Percentiles rank a stretch among this genome's conserved stretches.
Conservation (phyloP, 2,329 filamentous ascomycete genomes). For the Cryoendolithus antarcticus region DNA sequence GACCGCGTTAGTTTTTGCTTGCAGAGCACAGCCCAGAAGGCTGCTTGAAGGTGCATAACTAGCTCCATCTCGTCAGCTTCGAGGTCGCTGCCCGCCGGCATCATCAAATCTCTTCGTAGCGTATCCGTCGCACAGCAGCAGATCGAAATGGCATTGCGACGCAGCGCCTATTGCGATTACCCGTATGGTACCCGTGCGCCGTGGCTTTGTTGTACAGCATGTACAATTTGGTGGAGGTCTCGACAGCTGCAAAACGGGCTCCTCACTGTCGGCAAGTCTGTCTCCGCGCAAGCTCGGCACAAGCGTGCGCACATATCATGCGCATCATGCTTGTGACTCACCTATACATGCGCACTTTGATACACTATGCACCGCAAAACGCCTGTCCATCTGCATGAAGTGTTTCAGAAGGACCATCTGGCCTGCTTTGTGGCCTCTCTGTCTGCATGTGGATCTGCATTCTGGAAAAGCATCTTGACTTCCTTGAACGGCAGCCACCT, state of each 20-base stretch:
- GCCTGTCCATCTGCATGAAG: neutral
- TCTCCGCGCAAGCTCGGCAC: too few species aligned
- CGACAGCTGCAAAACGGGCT: too few species aligned
- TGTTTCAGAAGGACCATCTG: conserved; percentile 4
- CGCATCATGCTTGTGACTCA: conserved; percentile 2
- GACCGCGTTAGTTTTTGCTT: conserved; percentile 1
- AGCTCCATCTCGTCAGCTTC: conserved; percentile 2
- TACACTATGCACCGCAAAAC: conserved; percentile 1
- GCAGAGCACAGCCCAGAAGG: conserved; percentile 4
- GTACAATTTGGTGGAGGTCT: too few species aligned
- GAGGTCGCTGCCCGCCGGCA: conserved; percentile 3
- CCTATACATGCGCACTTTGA: neutral
- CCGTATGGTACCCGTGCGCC: too few species aligned
- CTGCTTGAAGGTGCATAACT: conserved; percentile 3
- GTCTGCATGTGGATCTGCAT: conserved; percentile 4
- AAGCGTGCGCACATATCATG: too few species aligned
- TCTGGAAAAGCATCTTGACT: conserved; percentile 1
- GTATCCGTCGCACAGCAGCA: too few species aligned
- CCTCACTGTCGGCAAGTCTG: too few species aligned
- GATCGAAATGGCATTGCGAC: too few species aligned
- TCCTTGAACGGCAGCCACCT: neutral
- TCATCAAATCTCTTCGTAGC: too few species aligned
- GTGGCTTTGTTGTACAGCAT: too few species aligned
- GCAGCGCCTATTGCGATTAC: too few species aligned
- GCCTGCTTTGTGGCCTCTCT: conserved; percentile 4